Percentiles rank a stretch among this genome's conserved stretches.
phyloP scores from a whole-genome alignment of 164 flowering plant species.

The Houttuynia cordata region DNA sequence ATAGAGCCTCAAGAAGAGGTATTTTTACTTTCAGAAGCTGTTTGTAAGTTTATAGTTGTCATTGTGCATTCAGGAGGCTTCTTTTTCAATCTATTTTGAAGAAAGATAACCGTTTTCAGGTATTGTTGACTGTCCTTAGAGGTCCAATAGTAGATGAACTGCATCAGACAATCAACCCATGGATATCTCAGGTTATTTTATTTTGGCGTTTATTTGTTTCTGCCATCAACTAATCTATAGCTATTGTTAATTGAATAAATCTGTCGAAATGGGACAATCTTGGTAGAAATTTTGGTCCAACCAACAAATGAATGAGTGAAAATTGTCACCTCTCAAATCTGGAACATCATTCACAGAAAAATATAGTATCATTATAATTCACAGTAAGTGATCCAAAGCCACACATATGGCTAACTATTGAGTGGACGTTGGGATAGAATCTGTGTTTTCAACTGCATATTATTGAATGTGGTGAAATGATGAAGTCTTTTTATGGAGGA shows the following conservation, averaged over 20 bases:
- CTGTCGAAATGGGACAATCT: neutral
- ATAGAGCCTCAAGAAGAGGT: slow-evolving; percentile 53
- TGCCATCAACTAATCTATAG: neutral
- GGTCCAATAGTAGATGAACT: slow-evolving; percentile 85
- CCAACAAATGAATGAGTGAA: too few species aligned
- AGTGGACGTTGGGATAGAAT: too few species aligned
- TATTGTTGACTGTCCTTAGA: slow-evolving; percentile 41
- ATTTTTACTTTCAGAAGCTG: neutral
- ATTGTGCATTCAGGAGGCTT: neutral
- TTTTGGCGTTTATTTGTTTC: neutral
- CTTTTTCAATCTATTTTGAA: neutral
- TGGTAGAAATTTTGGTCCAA: too few species aligned
- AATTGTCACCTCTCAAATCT: too few species aligned
- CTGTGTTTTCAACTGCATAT: too few species aligned
- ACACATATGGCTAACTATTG: too few species aligned
- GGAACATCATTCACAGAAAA: neutral
- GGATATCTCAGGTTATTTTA: slow-evolving; percentile 71
- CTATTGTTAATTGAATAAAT: too few species aligned
- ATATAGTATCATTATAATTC: neutral
- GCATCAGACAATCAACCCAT: slow-evolving; percentile 60
- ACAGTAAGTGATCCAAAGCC: too few species aligned
- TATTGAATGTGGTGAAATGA: too few species aligned
- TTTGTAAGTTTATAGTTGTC: neutral
- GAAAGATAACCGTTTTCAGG: slow-evolving; percentile 26
- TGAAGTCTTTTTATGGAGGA: too few species aligned